Evolutionary conservation across 225 moss, liverwort and hornwort genomes (phyloP).

Genomic region (Polytrichum formosum): DNA sequence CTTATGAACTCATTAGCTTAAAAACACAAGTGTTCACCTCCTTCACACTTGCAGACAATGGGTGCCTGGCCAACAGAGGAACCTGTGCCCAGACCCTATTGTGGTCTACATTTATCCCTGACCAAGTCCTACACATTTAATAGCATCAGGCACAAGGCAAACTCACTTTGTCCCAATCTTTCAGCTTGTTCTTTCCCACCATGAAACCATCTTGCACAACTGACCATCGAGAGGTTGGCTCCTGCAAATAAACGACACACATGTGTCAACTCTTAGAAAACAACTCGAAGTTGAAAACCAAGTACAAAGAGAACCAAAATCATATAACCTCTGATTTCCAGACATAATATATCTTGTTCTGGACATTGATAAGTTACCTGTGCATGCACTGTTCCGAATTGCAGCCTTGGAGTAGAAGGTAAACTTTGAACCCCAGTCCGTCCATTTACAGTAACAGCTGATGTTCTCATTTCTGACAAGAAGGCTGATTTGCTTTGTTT

Average conservation of each 20-base stretch:
- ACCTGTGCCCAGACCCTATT: background rate
- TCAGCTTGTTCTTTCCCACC: slow-evolving; percentile 69
- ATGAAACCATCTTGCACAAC: slow-evolving; percentile 71
- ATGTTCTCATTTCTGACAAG: slow-evolving; percentile 62
- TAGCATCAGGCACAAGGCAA: background rate
- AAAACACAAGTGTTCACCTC: no score
- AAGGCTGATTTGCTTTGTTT: slow-evolving; percentile 82
- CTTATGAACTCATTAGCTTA: no score
- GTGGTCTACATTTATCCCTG: background rate
- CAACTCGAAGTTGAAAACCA: no score
- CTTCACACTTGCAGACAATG: no score
- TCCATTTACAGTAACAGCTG: slow-evolving; percentile 21
- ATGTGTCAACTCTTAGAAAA: no score
- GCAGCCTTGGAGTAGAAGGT: slow-evolving; percentile 38
- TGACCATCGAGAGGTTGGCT: slow-evolving; percentile 57
- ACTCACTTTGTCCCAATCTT: slow-evolving; percentile 83
- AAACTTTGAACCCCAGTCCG: slow-evolving; percentile 16
- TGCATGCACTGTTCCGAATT: slow-evolving; percentile 43
- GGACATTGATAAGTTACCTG: slow-evolving; percentile 15
- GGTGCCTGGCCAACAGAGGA: background rate
- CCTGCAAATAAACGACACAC: slow-evolving; percentile 18
- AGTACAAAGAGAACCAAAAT: no score
- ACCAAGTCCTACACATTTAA: background rate
- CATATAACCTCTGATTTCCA: no score
- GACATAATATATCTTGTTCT: no score